Evolutionary conservation across 176 grass and related monocot genomes (phyloP), one percentile per base, ranked within the genome.

Genomic region (Guadua angustifolia): DNA sequence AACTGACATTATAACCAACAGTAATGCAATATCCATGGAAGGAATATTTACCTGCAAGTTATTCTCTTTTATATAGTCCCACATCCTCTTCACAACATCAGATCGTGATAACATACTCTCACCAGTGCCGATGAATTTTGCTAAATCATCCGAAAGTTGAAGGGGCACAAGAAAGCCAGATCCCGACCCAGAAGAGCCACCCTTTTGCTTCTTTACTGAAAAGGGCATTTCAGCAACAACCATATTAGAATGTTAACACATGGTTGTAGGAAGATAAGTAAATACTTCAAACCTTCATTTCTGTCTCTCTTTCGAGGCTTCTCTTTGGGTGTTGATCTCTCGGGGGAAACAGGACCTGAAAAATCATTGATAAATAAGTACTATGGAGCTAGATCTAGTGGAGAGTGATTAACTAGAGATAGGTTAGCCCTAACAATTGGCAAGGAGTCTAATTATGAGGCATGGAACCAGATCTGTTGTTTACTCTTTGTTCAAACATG

Each of bases 11-110:
- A 29, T 25, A 66, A 70, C 13, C 57, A 71, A 69, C 6, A 82
- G 13, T 73, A 87, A 79, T 35, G 22, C 5, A 7, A 49, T 55
- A 79, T 79, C 32, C 35, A 80, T 75, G 79, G 32, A 40, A 75
- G 74, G 35, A 74, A 78, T 75, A 63, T 60, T 66, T 92, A 98
- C 95, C 93, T 98, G 95, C 25, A 95, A 88, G 73, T 98, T 84
- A 71, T 98, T 95, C 59, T 90, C 75, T 92, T 98, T 98, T 81
- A 98, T 95, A 81, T 98, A 98, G 0, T 71, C 85, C 95, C 95
- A 98, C 87, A 95, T 92, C 70, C 88, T 91, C 83, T 95, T 98
- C 78, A 98, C 91, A 9, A 93, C 92, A 73, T 93, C 95, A 36
- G 95, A 83, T 66, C 95, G 82, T 69, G 95, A 94, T 47, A 98